Base-by-base conservation (phyloP, 179 eudicot species). In the Heliamphora pulchella region DNA sequence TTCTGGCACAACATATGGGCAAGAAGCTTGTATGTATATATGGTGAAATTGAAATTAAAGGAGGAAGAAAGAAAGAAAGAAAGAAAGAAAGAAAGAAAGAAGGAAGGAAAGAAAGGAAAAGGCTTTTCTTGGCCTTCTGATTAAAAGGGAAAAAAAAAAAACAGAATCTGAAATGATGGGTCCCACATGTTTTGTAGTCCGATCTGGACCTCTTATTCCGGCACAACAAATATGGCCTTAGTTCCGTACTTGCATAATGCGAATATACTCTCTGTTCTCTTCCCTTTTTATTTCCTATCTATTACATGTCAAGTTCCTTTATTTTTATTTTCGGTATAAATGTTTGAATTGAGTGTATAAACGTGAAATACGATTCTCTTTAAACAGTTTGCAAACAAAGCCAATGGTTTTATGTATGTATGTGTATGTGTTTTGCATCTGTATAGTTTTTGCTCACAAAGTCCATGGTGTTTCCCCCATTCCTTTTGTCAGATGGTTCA, bases 401-500 rank as follows among this genome's bases (percentile, higher is more conserved):
- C 17, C n/a, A 20, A 50, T 10, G 43, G 46, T 51, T 51, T 3
- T 18, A 59, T 59, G 63, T 17, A 14, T 13, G 17, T 70, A 3
- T 72, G 46, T 14, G 7, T 41, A 20, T 31, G 31, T 57, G 41
- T 75, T 55, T 57, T 39, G 64, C 8, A 15, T 54, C 44, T 4
- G 0, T 55, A 5, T 50, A 72, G 75, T 74, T 55, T 31, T 8
- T 53, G 61, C 31, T 5, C 50, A 74, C 7, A 15, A 57, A 7
- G 65, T 46, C 51, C 57, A 75, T 74, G 5, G 9, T 15, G 6
- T 1, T 55, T 75, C 20, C 46, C 43, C 61, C 65, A 18, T 18
- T 48, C 41, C 62, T 81, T 41, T 54, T 62, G 50, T 51, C 90
- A 90, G 94, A 86, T 91, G 90, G 88, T 91, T 46, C 93, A 89